Conservation (phyloP, 116 monocot species). For the Papilionanthe hybrid region DNA sequence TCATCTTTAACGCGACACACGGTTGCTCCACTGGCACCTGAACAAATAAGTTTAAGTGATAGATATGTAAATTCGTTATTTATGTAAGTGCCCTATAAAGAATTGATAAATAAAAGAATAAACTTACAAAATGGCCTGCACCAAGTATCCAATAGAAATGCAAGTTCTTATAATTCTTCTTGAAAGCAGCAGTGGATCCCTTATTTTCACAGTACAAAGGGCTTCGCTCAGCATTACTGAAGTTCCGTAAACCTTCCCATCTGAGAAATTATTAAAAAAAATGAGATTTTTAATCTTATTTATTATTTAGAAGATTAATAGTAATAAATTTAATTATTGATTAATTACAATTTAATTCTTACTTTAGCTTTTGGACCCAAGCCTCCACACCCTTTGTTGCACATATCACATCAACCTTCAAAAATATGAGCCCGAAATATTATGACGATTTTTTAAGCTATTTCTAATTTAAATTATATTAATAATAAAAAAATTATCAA, state of each 20-base stretch:
- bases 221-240: slow-evolving; percentile 28
- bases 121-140: slow-evolving; percentile 84
- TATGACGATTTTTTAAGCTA: no score
- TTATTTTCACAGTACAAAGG: slow-evolving; percentile 55
- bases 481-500: no score
- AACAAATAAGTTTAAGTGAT: no score
- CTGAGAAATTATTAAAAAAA: slow-evolving; percentile 19
- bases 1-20: slow-evolving; percentile 74
- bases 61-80: no score
- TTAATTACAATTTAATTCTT: slow-evolving; percentile 1
- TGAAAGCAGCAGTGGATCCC: slow-evolving; percentile 53
- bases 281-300: no score
- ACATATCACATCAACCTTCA: slow-evolving; percentile 77
- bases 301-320: no score
- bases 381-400: slow-evolving; percentile 75
- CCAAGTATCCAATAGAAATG: slow-evolving; percentile 82
- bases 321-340: no score
- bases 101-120: no score
- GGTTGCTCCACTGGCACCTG: slow-evolving; percentile 94
- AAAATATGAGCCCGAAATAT: not conserved
- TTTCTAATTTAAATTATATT: no score
- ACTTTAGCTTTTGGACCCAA: slow-evolving; percentile 88
- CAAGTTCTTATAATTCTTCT: slow-evolving; percentile 60
- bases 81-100: no score
- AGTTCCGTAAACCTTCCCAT: slow-evolving; percentile 66